Base-by-base conservation (phyloP, 345 rosid genomes). In the Euphorbia tirucalli region DNA sequence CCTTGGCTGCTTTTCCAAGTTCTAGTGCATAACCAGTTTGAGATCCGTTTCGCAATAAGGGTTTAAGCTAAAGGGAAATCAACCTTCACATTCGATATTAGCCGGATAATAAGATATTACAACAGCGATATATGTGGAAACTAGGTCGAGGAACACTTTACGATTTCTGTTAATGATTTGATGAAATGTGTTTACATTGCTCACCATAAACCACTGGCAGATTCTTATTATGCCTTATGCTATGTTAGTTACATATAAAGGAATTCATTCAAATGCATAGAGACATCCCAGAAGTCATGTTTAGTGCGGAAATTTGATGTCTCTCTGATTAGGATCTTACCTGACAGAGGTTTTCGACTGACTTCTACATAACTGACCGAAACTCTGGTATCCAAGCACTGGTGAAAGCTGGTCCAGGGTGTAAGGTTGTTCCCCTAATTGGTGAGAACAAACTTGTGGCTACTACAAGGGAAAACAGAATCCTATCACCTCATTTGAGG, bases 291-390 rank as follows among this genome's bases (percentile, higher is more conserved):
- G 5, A 43, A 28, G 28, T 43, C 30, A n/a, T 55, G 61, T 66
- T 32, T 24, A 41, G 6, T 28, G 25, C 41, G 65, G 27, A 73
- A 56, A 65, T 65, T 69, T 73, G 62, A 70, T 56, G 30, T 22
- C 31, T 15, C 65, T 73, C 66, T 67, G 59, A 22, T 69, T 75
- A 61, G 75, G 65, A 54, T 61, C 55, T 71, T 32, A 70, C 68
- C 71, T 68, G 71, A 69, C 88, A 84, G 90, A 87, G 87, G 76
- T 75, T 79, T 80, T 84, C 87, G 63, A 77, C 88, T 5, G 88
- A 84, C 78, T 87, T 87, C 78, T 87, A 81, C 64, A 49, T 87
- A 65, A 87, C 85, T 1, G 88, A 87, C 72, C 54, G 24, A 31
- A 81, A 79, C 61, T 83, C 86, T 21, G 90, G 87, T 58, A 55